phyloP scores from a whole-genome alignment of 495 filamentous ascomycete species.

The Penicillium desertorum region DNA sequence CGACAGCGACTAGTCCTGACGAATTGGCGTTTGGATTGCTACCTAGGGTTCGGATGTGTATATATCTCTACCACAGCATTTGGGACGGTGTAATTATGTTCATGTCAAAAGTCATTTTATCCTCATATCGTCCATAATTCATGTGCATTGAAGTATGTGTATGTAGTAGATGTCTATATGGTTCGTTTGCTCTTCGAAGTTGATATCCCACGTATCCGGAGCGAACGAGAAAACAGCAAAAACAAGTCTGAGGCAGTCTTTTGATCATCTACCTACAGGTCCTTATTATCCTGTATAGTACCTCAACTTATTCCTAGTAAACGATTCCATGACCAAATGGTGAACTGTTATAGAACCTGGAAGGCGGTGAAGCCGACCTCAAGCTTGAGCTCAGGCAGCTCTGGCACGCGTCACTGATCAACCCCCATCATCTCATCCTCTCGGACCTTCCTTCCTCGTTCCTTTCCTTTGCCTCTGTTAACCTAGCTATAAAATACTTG shows the following conservation, averaged over 20 bases:
- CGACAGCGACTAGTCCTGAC: constrained; percentile 28
- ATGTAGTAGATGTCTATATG: background rate
- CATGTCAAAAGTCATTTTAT: constrained; percentile 14
- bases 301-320: background rate
- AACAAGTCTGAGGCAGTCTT: background rate
- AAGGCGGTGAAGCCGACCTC: constrained; percentile 30
- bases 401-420: constrained; percentile 43
- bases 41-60: constrained; percentile 17
- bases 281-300: background rate
- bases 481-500: constrained; percentile 15
- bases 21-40: background rate
- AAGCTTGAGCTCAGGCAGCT: constrained; percentile 51
- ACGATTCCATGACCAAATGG: background rate
- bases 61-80: constrained; percentile 21
- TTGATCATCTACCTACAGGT: background rate
- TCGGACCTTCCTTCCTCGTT: constrained; percentile 15
- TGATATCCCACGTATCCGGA: background rate
- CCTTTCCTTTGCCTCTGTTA: constrained; percentile 11
- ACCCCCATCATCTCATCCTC: constrained; percentile 27
- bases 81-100: constrained; percentile 17
- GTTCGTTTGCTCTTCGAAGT: background rate
- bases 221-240: background rate
- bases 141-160: background rate
- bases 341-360: constrained; percentile 1
- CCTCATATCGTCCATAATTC: background rate